Percentiles rank a stretch among this genome's conserved stretches.
Evolutionary conservation across 306 rosid species (phyloP).

Genomic region (Albizia julibrissin): DNA sequence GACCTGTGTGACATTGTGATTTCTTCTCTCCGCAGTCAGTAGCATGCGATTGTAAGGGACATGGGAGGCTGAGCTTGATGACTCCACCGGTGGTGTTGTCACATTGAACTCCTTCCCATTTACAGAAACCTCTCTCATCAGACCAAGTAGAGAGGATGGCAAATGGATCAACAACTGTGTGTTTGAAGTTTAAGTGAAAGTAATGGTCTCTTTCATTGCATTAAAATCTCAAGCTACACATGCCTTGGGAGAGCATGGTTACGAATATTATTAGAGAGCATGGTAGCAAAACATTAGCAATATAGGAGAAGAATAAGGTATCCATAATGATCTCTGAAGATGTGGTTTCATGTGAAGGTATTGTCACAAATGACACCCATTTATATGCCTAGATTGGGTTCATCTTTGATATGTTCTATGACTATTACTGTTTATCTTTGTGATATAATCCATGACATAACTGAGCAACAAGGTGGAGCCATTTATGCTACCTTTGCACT

Average conservation of each 20-base stretch:
- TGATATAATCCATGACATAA: too few relatives aligned
- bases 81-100: background rate
- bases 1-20: constrained; percentile 22
- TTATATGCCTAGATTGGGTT: too few relatives aligned
- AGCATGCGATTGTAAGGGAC: background rate
- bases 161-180: background rate
- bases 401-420: too few relatives aligned
- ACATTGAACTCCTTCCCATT: constrained; percentile 8
- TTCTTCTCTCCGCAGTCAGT: background rate
- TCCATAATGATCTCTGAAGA: background rate
- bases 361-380: background rate
- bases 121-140: background rate
- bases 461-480: too few relatives aligned
- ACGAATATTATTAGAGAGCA: background rate
- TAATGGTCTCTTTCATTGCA: background rate
- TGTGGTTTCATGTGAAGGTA: too few relatives aligned
- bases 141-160: constrained; percentile 17
- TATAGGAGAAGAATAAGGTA: background rate
- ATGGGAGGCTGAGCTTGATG: constrained; percentile 7
- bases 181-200: background rate
- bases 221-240: background rate
- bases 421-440: too few relatives aligned
- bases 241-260: background rate
- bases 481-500: too few relatives aligned
- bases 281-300: background rate